These are phyloP conservation scores for Nymphaea thermarum DNA, from an alignment of 164 flowering plant genomes.

Conservation along the genomic window DNA sequence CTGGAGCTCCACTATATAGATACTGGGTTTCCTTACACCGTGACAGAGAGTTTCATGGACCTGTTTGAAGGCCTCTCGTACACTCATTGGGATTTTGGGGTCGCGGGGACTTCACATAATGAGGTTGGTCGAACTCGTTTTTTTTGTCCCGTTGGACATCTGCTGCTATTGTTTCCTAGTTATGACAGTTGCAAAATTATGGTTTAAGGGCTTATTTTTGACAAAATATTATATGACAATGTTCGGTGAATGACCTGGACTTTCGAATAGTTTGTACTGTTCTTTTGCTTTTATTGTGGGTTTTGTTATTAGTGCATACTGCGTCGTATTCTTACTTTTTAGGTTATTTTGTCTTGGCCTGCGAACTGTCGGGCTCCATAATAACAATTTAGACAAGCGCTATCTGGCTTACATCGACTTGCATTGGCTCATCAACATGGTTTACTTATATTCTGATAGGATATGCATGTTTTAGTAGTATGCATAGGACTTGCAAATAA, in stretches of 20 bases:
- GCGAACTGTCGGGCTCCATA: too few relatives aligned
- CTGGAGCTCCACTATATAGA: slow-evolving; percentile 67
- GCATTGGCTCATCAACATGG: too few relatives aligned
- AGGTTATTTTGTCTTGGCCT: too few relatives aligned
- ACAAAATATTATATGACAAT: background rate
- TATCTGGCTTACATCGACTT: too few relatives aligned
- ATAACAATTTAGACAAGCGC: too few relatives aligned
- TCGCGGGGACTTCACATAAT: background rate
- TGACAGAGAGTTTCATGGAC: slow-evolving; percentile 57
- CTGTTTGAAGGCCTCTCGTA: slow-evolving; percentile 55
- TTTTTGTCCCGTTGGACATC: background rate
- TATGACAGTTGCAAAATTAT: background rate
- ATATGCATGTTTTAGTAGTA: too few relatives aligned
- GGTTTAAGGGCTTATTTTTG: background rate
- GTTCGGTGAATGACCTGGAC: background rate
- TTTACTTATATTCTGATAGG: too few relatives aligned
- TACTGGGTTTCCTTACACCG: slow-evolving; percentile 58
- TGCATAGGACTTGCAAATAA: too few relatives aligned
- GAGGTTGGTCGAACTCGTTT: background rate
- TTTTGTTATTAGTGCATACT: too few relatives aligned
- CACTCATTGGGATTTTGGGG: background rate
- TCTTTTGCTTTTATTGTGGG: background rate
- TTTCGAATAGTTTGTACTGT: background rate
- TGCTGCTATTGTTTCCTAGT: background rate
- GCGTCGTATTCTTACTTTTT: too few relatives aligned